Base-by-base conservation (phyloP, 768 basidiomycete species). In the Lentinula lateritia region DNA sequence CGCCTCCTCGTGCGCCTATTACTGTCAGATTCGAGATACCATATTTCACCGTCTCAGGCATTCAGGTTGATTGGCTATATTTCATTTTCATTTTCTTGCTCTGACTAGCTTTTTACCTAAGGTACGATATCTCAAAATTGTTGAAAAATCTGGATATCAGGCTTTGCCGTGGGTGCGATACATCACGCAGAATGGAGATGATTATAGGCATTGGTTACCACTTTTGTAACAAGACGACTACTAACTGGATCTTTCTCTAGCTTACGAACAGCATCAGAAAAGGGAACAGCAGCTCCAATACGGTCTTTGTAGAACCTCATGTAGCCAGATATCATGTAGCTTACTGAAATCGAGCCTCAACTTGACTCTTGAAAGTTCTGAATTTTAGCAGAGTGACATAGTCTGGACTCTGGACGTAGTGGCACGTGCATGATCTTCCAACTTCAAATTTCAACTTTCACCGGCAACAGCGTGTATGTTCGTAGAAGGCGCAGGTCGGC, bases 11-110 rank as follows among this genome's bases (percentile, higher is more conserved):
- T 20, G 88, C 95, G 9, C 97, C 97, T 0, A 97, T 98, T 64
- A 92, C 92, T 0, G 96, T 98, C 72, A 95, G 93, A 74, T 99
- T 95, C 65, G 96, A 98, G 76, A 98, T 99, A 45, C 96, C 97
- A 0, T 98, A 98, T 76, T 98, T 98, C 72, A 98, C 96, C 0
- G 94, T 97, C 5, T 95, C 94, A 0, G 95, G 95, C 4, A 95
- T 98, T 61, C 96, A 98, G 48, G 59, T 60, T 16, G 48, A 50
- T 53, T 16, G n/a, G 36, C 23, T 48, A 3, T 18, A 12, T 9
- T 9, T 23, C 12, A 9, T 18, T 52, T 38, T 20, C 15, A 12
- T n/a, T 41, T 16, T n/a, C 15, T 41, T n/a, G 34, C 20, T n/a
- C 32, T 41, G 36, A 28, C 13, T 18, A 4, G 12, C 58, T 35